Conservation (phyloP, 495 filamentous ascomycete species). For the Daldinia loculata region DNA sequence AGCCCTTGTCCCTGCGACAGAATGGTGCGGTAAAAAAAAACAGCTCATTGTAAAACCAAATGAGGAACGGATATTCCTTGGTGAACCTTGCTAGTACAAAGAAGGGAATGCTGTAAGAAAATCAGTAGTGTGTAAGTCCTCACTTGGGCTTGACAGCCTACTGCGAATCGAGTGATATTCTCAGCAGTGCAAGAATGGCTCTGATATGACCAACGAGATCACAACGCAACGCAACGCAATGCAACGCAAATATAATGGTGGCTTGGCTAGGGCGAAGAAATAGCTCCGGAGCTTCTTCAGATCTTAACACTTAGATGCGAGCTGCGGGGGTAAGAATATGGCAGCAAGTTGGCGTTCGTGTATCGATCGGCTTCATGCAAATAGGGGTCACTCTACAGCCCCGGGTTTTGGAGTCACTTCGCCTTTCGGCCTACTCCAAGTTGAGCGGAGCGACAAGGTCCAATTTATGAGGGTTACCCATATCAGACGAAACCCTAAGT, state of each 20-base stretch:
- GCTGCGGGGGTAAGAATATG: background rate
- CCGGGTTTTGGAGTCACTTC: slow-evolving; percentile 11
- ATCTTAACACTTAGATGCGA: slow-evolving; percentile 1
- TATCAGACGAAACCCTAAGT: slow-evolving; percentile 10
- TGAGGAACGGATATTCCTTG: background rate
- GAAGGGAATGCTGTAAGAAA: background rate
- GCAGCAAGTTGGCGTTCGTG: background rate
- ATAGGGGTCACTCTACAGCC: background rate
- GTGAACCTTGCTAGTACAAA: slow-evolving; percentile 5
- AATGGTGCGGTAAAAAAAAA: background rate
- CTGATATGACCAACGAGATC: background rate
- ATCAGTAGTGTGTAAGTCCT: background rate
- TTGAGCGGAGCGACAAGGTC: slow-evolving; percentile 15
- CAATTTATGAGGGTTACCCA: slow-evolving; percentile 25
- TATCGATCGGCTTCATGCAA: background rate
- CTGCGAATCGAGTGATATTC: background rate
- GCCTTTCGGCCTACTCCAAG: slow-evolving; percentile 16
- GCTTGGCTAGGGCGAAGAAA: background rate
- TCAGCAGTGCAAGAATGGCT: background rate
- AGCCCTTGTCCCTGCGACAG: background rate
- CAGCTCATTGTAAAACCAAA: background rate
- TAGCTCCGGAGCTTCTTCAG: background rate
- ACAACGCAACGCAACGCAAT: background rate
- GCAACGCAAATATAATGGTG: background rate
- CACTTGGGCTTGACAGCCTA: background rate